Evolutionary conservation across 2,329 filamentous ascomycete species (phyloP), one percentile per base, ranked within the genome.

Genomic region (Penicillium hesseltinei): DNA sequence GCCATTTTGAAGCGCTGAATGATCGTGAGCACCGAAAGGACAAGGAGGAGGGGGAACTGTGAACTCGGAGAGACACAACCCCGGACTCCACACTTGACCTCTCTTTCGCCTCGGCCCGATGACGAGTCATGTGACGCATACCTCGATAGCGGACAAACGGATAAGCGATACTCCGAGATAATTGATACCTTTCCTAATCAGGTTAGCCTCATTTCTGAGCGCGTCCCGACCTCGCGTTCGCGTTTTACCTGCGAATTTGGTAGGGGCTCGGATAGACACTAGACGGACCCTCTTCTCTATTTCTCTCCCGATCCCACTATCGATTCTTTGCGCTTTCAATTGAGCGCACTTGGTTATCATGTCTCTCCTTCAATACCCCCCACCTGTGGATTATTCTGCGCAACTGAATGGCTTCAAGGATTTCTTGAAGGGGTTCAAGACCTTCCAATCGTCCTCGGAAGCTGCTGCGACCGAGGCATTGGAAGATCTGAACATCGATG

Each of bases 371-470:
- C 88, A 89, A 64, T 89, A 88, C 76, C 87, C 84, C 72, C 82
- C 87, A 66, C 85, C 89, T 51, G 91, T 96, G 69, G 88, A 96
- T 75, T 99, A 99, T 79, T 84, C 87, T 70, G 86, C 87, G 69
- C 94, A 99, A 76, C 86, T 94, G 77, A 76, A 73, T 53, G 72
- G 89, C 50, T 94, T 99, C 75, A 88, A 96, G 77, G 87, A 89
- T 70, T 99, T 99, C 73, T 81, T 99, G 62, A 81, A 84, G 68
- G 86, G 87, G 62, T 99, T 95, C 86, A 97, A 99, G 80, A 83
- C 82, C 56, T 80, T 81, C n/a, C 54, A 87, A 82, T 71, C 89
- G 80, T 56, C 85, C 82, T 75, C 84, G 82, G 84, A 79, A 57
- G 77, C 81, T 17, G 81, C 88, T 58, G 86, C 95, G 65, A 87